Percentiles rank a stretch among this genome's conserved stretches.
Evolutionary conservation across 2,329 filamentous ascomycete genomes (phyloP).

Genomic region (Fusarium sp.): DNA sequence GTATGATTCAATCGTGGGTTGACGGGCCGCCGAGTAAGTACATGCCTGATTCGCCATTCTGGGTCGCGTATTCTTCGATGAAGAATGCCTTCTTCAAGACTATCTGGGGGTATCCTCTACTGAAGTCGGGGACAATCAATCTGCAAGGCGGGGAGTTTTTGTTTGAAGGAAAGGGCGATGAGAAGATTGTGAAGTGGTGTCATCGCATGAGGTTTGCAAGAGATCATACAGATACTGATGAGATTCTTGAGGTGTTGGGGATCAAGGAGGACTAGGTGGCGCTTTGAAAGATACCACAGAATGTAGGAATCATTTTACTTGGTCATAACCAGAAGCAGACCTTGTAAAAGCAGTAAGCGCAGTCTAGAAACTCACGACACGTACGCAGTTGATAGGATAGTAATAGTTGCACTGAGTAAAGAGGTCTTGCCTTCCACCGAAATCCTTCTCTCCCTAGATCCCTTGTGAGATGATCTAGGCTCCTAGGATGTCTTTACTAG

Average conservation of each 20-base stretch:
- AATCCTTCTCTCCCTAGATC: too few species aligned
- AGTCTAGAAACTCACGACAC: too few species aligned
- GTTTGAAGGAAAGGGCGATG: conserved; percentile 11
- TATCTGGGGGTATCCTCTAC: conserved; percentile 1
- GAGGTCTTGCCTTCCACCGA: too few species aligned
- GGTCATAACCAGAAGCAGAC: neutral
- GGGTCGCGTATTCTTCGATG: neutral
- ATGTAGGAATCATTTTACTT: neutral
- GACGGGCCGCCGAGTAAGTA: conserved; percentile 18
- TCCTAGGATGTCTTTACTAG: too few species aligned
- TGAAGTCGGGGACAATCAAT: conserved; percentile 8
- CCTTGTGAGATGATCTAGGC: too few species aligned
- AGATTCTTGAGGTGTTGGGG: conserved; percentile 24
- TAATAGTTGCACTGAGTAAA: too few species aligned
- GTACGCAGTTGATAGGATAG: too few species aligned
- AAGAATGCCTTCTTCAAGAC: conserved; percentile 3
- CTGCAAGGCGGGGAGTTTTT: conserved; percentile 34
- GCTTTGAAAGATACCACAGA: too few species aligned
- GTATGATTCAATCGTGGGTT: conserved; percentile 23
- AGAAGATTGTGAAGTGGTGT: conserved; percentile 24
- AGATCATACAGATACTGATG: conserved; percentile 29
- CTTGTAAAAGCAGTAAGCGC: neutral
- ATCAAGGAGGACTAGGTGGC: neutral
- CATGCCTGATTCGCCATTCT: neutral
- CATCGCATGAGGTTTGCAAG: conserved; percentile 24